Evolutionary conservation across 768 basidiomycete genomes (phyloP), one percentile per base, ranked within the genome.

Genomic region (Postia placenta): DNA sequence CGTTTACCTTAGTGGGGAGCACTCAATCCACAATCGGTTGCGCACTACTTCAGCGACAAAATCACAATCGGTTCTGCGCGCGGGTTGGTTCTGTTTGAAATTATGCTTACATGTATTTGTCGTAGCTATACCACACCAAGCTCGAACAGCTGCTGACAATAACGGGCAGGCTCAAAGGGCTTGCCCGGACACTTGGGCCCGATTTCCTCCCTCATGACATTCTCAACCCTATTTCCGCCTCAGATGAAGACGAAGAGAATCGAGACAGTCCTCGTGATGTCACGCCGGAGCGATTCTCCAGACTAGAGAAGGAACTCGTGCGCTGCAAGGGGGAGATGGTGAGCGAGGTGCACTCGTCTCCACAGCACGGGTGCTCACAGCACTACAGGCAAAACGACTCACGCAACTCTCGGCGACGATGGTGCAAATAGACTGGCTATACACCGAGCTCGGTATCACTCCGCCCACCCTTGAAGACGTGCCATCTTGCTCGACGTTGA

Each of bases 271-370:
- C 78, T 58, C 73, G 78, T 20, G 87, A 93, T 57, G 87, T 92
- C 14, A 84, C 82, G 11, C 83, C 86, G 0, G 90, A 92, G 55
- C 77, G 87, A 11, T 89, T 94, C 60, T 74, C 80, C 40, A 83
- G 73, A 57, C 70, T 94, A 4, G 89, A 93, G 72, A 85, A 87
- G 62, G 90, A 93, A 59, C 75, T 92, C 15, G 82, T 87, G 9
- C 74, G 85, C 46, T 90, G 88, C 11, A 92, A 92, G 65, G 77
- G 78, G n/a, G 92, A 94, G 77, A 76, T 91, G 47, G 87, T 91
- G 57, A 60, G 87, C 36, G 47, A 14, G 35, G 22, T 15, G 11
- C 17, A 11, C 37, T 44, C 46, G 11, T 4, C 42, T 30, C 37
- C n/a, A 37, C 47, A 20, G 36, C 40, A 37, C 14, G 36, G 9